Conservation (phyloP, 2,329 filamentous ascomycete genomes). For the Dendrostoma leiphaemia region DNA sequence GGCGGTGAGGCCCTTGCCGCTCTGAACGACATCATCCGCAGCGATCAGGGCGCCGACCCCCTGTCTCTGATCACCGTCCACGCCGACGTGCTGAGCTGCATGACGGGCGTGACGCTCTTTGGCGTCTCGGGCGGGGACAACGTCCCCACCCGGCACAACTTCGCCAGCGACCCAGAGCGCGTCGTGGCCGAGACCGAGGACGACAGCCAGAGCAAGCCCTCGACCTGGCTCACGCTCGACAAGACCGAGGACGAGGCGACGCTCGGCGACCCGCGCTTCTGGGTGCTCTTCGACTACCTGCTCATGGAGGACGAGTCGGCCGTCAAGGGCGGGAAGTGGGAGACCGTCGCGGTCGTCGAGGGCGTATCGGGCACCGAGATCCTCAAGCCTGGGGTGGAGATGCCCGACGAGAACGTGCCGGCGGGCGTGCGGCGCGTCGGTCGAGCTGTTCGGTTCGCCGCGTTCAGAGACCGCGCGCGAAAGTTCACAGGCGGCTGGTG, state of each 20-base stretch:
- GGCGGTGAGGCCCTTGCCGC: constrained; percentile 74
- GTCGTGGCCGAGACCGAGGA: constrained; percentile 2
- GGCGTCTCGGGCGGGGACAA: constrained; percentile 41
- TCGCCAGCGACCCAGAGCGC: constrained; percentile 26
- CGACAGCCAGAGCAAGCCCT: constrained; percentile 1
- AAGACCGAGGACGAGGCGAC: constrained; percentile 56
- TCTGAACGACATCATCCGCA: constrained; percentile 41
- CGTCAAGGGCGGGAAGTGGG: constrained; percentile 52
- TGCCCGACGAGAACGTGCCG: constrained; percentile 19
- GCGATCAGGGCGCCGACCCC: constrained; percentile 27
- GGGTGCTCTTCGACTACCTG: constrained; percentile 63
- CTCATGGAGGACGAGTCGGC: constrained; percentile 52
- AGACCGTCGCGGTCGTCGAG: constrained; percentile 53
- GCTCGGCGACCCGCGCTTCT: constrained; percentile 52
- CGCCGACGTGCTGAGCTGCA: constrained; percentile 65
- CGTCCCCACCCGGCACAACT: constrained; percentile 26
- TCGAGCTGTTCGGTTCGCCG: constrained; percentile 38
- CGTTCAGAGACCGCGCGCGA: constrained; percentile 41
- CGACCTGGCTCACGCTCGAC: constrained; percentile 44
- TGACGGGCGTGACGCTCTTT: constrained; percentile 70
- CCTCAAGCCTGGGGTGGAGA: constrained; percentile 44
- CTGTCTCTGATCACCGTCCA: constrained; percentile 47
- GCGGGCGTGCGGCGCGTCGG: constrained; percentile 39
- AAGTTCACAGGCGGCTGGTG: constrained; percentile 59
- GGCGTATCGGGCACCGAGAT: constrained; percentile 60